Percentiles rank a stretch among this genome's conserved stretches.
These are phyloP conservation scores for Alternaria sp. DNA, from an alignment of 2,329 filamentous ascomycete genomes.

Conservation along the genomic window DNA sequence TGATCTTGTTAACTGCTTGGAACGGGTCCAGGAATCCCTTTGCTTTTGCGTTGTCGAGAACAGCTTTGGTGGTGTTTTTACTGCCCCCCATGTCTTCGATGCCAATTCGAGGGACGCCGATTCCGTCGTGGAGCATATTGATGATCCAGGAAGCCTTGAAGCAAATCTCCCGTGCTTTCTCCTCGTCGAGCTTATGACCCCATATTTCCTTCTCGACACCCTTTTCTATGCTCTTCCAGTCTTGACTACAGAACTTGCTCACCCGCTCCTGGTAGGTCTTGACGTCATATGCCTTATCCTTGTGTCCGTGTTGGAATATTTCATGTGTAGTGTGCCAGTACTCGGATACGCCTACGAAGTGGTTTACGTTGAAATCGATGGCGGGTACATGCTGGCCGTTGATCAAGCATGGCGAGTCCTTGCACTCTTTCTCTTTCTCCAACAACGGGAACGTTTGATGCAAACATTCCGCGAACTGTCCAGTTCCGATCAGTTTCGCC, in stretches of 20 bases:
- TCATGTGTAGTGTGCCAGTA: constrained; percentile 99
- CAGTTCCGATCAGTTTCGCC: constrained; percentile 78
- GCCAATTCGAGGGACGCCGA: constrained; percentile 86
- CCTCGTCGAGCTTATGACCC: constrained; percentile 75
- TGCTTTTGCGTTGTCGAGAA: constrained; percentile 72
- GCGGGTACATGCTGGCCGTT: constrained; percentile 92
- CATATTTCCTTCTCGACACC: constrained; percentile 72
- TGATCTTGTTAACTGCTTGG: constrained; percentile 90
- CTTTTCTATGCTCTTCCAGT: constrained; percentile 79
- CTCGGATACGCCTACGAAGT: constrained; percentile 96
- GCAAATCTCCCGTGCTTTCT: constrained; percentile 84
- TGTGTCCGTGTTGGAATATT: constrained; percentile 80
- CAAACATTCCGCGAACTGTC: constrained; percentile 85
- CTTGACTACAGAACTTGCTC: constrained; percentile 80
- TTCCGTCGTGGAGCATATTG: constrained; percentile 93
- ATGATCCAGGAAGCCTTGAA: constrained; percentile 99
- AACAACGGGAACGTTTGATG: constrained; percentile 83
- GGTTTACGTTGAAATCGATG: constrained; percentile 96
- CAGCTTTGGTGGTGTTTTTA: constrained; percentile 76
- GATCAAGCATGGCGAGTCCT: constrained; percentile 83
- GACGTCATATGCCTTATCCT: constrained; percentile 85
- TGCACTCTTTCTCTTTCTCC: constrained; percentile 86
- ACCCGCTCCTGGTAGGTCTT: constrained; percentile 87
- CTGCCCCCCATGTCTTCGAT: constrained; percentile 68
- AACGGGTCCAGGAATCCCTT: constrained; percentile 85